These are phyloP conservation scores for Apium graveolens DNA, from an alignment of 129 eudicot genomes.

Conservation along the genomic window DNA sequence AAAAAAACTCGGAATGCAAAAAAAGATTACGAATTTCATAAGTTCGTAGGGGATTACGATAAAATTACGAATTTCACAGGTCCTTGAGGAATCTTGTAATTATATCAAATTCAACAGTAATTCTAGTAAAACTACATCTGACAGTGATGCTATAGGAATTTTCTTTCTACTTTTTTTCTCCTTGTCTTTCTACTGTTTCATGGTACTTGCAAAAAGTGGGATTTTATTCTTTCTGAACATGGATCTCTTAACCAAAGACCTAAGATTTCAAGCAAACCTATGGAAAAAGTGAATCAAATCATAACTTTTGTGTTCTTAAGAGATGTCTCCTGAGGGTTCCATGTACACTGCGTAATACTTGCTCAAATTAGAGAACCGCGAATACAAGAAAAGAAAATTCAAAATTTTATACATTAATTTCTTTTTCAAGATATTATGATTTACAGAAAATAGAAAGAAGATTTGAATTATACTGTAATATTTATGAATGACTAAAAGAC, in stretches of 20 bases:
- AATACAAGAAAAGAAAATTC: too few species aligned
- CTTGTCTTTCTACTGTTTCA: constrained; percentile 45
- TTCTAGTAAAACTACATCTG: neutral
- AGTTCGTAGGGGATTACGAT: too few species aligned
- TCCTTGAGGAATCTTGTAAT: too few species aligned
- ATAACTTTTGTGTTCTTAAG: too few species aligned
- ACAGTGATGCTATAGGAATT: constrained; percentile 10
- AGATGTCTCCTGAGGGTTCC: too few species aligned
- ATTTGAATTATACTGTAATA: neutral
- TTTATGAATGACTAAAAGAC: neutral
- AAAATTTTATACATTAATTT: too few species aligned
- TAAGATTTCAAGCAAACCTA: neutral
- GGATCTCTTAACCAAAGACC: neutral
- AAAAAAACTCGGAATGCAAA: neutral
- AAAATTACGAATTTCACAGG: too few species aligned
- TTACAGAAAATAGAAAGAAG: neutral
- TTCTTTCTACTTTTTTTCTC: constrained; percentile 20
- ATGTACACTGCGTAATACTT: too few species aligned
- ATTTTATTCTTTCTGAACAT: constrained; percentile 33
- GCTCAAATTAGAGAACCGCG: too few species aligned
- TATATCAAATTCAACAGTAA: neutral
- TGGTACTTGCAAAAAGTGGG: constrained; percentile 38
- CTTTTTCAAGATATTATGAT: neutral
- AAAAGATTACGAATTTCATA: neutral
- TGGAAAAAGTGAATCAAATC: too few species aligned